Evolutionary conservation across 2,329 filamentous ascomycete genomes (phyloP).

Genomic region (Diaporthe vaccinii): DNA sequence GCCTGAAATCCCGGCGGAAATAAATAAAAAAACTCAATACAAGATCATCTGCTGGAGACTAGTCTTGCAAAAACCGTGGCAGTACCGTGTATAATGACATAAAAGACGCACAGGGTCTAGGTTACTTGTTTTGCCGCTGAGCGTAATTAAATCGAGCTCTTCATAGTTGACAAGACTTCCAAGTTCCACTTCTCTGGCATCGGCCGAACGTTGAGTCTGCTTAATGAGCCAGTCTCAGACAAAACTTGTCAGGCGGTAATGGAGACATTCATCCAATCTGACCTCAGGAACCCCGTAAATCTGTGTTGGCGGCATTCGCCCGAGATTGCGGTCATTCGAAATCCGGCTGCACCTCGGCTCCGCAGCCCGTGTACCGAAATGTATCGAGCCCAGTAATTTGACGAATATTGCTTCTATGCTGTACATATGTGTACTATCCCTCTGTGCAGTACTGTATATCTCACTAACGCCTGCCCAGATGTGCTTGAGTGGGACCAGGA

Average conservation of each 20-base stretch:
- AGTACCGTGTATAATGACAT: background rate
- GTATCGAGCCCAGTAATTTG: slow-evolving; percentile 13
- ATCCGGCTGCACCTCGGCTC: slow-evolving; percentile 31
- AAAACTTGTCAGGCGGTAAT: slow-evolving; percentile 14
- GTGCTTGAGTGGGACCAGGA: background rate
- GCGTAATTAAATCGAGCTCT: slow-evolving; percentile 14
- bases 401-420: background rate
- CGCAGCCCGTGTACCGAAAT: slow-evolving; percentile 31
- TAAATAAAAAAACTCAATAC: slow-evolving; percentile 2
- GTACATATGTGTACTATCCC: background rate
- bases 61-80: slow-evolving; percentile 7
- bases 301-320: slow-evolving; percentile 24
- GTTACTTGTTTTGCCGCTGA: background rate
- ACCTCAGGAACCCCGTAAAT: slow-evolving; percentile 11
- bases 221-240: slow-evolving; percentile 33
- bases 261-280: slow-evolving; percentile 22
- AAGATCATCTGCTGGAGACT: slow-evolving; percentile 12
- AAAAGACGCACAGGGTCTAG: slow-evolving; percentile 7
- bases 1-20: background rate
- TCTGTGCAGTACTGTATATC: background rate
- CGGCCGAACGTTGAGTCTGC: slow-evolving; percentile 31
- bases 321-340: slow-evolving; percentile 33
- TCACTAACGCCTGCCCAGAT: background rate
- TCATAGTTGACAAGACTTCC: slow-evolving; percentile 13
- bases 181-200: slow-evolving; percentile 32